Percentiles rank a stretch among this genome's conserved stretches.
These are phyloP conservation scores for Saccharomycopsis crataegensis DNA, from an alignment of 1,139 yeast genomes.

Conservation along the genomic window DNA sequence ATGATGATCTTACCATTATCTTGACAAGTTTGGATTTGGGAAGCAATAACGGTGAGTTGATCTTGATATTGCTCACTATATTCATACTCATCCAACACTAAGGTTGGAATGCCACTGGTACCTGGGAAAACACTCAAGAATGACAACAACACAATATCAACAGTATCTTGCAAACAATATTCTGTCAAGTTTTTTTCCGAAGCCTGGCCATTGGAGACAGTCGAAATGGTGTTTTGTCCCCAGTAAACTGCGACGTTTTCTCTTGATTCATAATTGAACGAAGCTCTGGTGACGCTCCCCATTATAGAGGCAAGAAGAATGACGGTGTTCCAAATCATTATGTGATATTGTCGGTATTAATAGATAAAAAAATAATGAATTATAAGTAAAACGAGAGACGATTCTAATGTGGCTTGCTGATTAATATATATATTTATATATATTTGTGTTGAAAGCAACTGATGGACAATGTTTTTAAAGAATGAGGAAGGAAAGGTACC, in stretches of 20 bases:
- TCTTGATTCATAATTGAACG: constrained; percentile 40
- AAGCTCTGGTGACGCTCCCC: constrained; percentile 19
- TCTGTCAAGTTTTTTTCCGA: constrained; percentile 51
- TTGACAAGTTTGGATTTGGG: constrained; percentile 64
- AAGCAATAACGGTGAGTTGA: constrained; percentile 14
- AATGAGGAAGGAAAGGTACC: too few species aligned
- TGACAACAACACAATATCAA: constrained; percentile 67
- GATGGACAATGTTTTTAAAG: too few species aligned
- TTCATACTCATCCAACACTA: constrained; percentile 56
- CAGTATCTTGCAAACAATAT: constrained; percentile 63
- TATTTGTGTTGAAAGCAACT: too few species aligned
- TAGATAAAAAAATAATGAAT: too few species aligned
- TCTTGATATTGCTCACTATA: constrained; percentile 12
- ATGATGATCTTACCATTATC: constrained; percentile 53
- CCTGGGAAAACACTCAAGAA: constrained; percentile 60
- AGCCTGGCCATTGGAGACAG: constrained; percentile 29
- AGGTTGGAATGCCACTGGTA: constrained; percentile 33
- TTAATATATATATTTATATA: too few species aligned
- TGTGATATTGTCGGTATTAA: too few species aligned
- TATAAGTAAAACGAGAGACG: too few species aligned
- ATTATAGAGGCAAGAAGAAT: background rate
- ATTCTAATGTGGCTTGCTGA: too few species aligned
- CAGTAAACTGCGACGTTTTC: constrained; percentile 75
- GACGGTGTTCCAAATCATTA: background rate
- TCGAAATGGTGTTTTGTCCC: constrained; percentile 86